Percentiles rank a stretch among this genome's conserved stretches.
phyloP scores from a whole-genome alignment of 2,329 filamentous ascomycete genomes.

The Apiospora malaysiana region DNA sequence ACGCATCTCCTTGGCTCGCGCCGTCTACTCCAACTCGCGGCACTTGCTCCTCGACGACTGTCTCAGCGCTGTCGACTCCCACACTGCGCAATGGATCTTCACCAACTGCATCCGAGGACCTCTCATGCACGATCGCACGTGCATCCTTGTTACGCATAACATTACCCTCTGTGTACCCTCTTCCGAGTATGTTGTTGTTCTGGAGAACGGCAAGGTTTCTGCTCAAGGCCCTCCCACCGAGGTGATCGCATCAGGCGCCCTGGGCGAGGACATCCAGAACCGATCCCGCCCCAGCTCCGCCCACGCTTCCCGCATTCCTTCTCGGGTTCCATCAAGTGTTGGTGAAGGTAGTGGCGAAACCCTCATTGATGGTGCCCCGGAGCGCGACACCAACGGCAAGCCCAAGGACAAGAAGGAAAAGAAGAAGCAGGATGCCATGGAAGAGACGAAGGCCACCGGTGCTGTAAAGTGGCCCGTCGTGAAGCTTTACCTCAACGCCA shows the following conservation, averaged over 20 bases:
- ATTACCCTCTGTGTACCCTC: conserved; percentile 83
- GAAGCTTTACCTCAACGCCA: conserved; percentile 81
- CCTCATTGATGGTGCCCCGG: conserved; percentile 58
- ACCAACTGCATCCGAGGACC: conserved; percentile 88
- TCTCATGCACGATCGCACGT: conserved; percentile 87
- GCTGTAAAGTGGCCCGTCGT: conserved; percentile 90
- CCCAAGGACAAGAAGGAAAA: conserved; percentile 53
- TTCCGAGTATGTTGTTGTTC: conserved; percentile 79
- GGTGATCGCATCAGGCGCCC: conserved; percentile 83
- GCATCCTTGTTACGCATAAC: conserved; percentile 96
- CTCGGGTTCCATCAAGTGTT: conserved; percentile 77
- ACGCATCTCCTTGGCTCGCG: conserved; percentile 93
- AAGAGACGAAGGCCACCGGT: conserved; percentile 82
- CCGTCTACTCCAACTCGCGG: conserved; percentile 92
- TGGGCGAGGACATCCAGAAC: conserved; percentile 82
- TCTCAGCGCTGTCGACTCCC: conserved; percentile 93
- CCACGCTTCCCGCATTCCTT: conserved; percentile 74
- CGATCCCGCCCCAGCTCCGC: conserved; percentile 74
- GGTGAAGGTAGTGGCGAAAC: conserved; percentile 66
- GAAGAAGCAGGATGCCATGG: conserved; percentile 60
- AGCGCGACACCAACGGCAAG: conserved; percentile 53
- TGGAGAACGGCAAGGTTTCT: conserved; percentile 84
- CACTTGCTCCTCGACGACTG: conserved; percentile 95
- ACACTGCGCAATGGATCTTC: conserved; percentile 98
- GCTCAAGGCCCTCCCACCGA: conserved; percentile 79